Evolutionary conservation across 2,329 filamentous ascomycete species (phyloP).

Genomic region (Massarina eburnea): DNA sequence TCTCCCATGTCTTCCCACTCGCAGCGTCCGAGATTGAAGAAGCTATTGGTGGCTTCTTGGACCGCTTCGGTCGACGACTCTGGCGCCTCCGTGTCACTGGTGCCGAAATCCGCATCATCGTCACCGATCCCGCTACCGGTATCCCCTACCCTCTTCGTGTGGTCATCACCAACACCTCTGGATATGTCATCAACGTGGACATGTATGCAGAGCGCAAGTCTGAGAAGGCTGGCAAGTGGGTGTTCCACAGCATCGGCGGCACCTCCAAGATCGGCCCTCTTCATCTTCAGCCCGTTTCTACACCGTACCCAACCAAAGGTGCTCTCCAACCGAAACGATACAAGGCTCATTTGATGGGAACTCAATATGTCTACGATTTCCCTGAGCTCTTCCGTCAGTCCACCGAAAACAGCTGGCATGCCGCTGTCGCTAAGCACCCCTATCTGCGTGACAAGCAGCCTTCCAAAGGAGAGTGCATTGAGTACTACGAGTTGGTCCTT

Average conservation of each 20-base stretch:
- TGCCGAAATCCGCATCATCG: slow-evolving; percentile 97
- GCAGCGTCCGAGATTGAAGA: slow-evolving; percentile 87
- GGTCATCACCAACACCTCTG: slow-evolving; percentile 96
- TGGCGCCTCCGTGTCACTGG: slow-evolving; percentile 97
- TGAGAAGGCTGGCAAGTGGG: slow-evolving; percentile 90
- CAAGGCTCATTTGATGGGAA: slow-evolving; percentile 99
- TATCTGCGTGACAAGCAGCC: slow-evolving; percentile 79
- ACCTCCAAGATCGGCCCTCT: slow-evolving; percentile 94
- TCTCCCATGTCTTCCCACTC: slow-evolving; percentile 93
- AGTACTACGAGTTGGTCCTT: slow-evolving; percentile 90
- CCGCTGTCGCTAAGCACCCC: slow-evolving; percentile 72
- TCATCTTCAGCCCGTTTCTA: slow-evolving; percentile 87
- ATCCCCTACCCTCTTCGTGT: slow-evolving; percentile 90
- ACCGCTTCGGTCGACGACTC: slow-evolving; percentile 90
- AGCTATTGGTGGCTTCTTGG: slow-evolving; percentile 90
- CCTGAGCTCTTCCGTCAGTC: slow-evolving; percentile 98
- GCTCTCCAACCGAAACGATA: slow-evolving; percentile 98
- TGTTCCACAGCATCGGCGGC: slow-evolving; percentile 96
- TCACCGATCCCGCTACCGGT: slow-evolving; percentile 84
- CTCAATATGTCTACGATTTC: slow-evolving; percentile 99
- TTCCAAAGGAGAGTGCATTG: slow-evolving; percentile 83
- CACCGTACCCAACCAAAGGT: slow-evolving; percentile 96
- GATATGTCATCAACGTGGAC: slow-evolving; percentile 96
- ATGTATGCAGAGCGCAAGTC: slow-evolving; percentile 97
- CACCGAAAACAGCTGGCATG: slow-evolving; percentile 91